phyloP scores from a whole-genome alignment of 192 early-diverging fungal genomes.

The Podila horticola region DNA sequence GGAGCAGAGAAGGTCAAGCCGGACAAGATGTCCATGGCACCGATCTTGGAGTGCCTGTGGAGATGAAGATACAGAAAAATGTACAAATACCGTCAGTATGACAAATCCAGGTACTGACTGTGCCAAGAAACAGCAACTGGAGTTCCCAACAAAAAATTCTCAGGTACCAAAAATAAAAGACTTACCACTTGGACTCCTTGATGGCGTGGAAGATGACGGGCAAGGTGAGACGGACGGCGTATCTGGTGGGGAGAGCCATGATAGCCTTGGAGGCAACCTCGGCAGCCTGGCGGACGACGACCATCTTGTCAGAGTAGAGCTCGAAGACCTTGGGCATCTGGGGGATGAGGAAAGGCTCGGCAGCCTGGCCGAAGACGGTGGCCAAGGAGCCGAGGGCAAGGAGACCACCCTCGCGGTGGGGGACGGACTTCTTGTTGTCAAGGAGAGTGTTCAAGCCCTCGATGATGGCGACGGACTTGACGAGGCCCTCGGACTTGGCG shows the following conservation, averaged over 20 bases:
- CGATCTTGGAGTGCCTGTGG: constrained; percentile 78
- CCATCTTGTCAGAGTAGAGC: constrained; percentile 66
- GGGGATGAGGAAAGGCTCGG: constrained; percentile 74
- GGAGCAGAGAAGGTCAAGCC: constrained; percentile 57
- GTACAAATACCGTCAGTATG: not conserved
- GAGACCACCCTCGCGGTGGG: constrained; percentile 71
- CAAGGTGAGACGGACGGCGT: constrained; percentile 55
- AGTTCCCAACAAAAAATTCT: constrained; percentile 61
- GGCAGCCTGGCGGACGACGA: constrained; percentile 55
- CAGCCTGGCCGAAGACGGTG: constrained; percentile 62
- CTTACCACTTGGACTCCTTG: constrained; percentile 54
- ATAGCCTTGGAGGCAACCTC: constrained; percentile 55
- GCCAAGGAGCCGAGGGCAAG: constrained; percentile 69
- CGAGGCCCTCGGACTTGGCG: constrained; percentile 35
- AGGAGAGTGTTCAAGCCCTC: constrained; percentile 67
- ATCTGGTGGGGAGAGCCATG: constrained; percentile 55
- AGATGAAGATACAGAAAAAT: not conserved
- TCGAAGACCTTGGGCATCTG: constrained; percentile 72
- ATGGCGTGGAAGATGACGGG: constrained; percentile 68
- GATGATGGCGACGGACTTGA: constrained; percentile 69
- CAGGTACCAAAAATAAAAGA: constrained; percentile 22
- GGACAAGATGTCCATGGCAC: constrained; percentile 57
- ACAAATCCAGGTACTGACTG: not conserved
- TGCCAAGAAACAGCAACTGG: not conserved
- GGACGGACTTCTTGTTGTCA: constrained; percentile 75